phyloP scores from a whole-genome alignment of 805 yeast genomes.

The Nakazawaea ishiwadae region DNA sequence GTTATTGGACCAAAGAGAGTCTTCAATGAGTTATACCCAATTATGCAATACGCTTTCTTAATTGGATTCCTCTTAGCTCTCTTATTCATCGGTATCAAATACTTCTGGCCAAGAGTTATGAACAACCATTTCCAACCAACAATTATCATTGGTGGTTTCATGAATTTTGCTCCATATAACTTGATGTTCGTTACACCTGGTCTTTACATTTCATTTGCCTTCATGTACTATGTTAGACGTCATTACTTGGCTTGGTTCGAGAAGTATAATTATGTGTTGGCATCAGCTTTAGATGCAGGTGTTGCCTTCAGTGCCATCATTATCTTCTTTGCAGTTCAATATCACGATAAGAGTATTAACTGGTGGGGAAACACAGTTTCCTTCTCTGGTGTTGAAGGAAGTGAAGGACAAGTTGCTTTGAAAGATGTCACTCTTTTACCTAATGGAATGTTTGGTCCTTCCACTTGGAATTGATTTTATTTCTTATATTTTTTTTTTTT shows the following conservation, averaged over 20 bases:
- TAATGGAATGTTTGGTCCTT: constrained; percentile 33
- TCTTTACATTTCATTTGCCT: constrained; percentile 30
- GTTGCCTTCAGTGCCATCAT: constrained; percentile 55
- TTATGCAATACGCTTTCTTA: constrained; percentile 58
- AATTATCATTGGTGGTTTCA: constrained; percentile 46
- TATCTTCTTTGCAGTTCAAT: constrained; percentile 47
- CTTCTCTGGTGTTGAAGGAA: constrained; percentile 33
- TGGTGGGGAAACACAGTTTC: constrained; percentile 68
- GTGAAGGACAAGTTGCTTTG: constrained; percentile 19
- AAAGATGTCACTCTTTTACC: constrained; percentile 18
- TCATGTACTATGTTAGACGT: constrained; percentile 46
- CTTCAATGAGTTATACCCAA: constrained; percentile 49
- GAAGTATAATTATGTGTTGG: constrained; percentile 45
- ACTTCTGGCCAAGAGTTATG: constrained; percentile 20
- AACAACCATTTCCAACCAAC: constrained; percentile 43
- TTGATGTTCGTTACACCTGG: constrained; percentile 40
- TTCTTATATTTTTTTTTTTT: too few relatives aligned
- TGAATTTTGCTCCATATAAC: constrained; percentile 46
- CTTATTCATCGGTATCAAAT: constrained; percentile 25
- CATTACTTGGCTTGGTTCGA: constrained; percentile 55
- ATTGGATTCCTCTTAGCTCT: constrained; percentile 24
- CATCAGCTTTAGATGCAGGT: constrained; percentile 56
- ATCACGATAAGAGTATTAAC: constrained; percentile 32
- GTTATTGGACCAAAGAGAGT: constrained; percentile 13
- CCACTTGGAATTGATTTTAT: constrained; percentile 1